Percentiles rank a stretch among this genome's conserved stretches.
phyloP scores from a whole-genome alignment of 345 rosid genomes.

The Hevea brasiliensis region DNA sequence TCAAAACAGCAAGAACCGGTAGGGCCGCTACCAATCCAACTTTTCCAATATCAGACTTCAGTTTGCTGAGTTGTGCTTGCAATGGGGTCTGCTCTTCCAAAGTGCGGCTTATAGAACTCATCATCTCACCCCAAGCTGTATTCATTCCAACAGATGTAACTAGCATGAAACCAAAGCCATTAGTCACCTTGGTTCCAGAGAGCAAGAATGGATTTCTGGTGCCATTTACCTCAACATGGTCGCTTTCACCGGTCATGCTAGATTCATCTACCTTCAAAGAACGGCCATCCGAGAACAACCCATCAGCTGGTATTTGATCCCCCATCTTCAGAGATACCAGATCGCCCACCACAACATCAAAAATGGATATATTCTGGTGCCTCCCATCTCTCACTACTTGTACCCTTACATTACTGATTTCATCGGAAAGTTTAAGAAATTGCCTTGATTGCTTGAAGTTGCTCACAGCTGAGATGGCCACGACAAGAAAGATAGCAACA shows the following conservation, averaged over 20 bases:
- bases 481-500: constrained; percentile 8
- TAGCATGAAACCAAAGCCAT: constrained; percentile 45
- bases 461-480: constrained; percentile 24
- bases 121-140: constrained; percentile 51
- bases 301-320: constrained; percentile 36
- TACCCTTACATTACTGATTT: constrained; percentile 19
- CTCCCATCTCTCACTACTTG: constrained; percentile 34
- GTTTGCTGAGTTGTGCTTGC: constrained; percentile 44
- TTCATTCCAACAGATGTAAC: constrained; percentile 52
- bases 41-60: constrained; percentile 42
- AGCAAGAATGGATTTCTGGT: constrained; percentile 39
- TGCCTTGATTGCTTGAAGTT: constrained; percentile 35
- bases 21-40: constrained; percentile 39
- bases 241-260: constrained; percentile 37
- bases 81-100: constrained; percentile 45
- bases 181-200: constrained; percentile 43
- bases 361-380: constrained; percentile 15
- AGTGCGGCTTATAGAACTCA: constrained; percentile 36
- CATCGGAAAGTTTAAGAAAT: constrained; percentile 26
- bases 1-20: constrained; percentile 28
- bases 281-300: constrained; percentile 33
- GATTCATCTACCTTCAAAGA: constrained; percentile 39
- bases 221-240: constrained; percentile 27
- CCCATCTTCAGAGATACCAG: constrained; percentile 35
- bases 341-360: constrained; percentile 40